Evolutionary conservation across 2,329 filamentous ascomycete species (phyloP).

Genomic region (Fonsecaea multimorphosa): DNA sequence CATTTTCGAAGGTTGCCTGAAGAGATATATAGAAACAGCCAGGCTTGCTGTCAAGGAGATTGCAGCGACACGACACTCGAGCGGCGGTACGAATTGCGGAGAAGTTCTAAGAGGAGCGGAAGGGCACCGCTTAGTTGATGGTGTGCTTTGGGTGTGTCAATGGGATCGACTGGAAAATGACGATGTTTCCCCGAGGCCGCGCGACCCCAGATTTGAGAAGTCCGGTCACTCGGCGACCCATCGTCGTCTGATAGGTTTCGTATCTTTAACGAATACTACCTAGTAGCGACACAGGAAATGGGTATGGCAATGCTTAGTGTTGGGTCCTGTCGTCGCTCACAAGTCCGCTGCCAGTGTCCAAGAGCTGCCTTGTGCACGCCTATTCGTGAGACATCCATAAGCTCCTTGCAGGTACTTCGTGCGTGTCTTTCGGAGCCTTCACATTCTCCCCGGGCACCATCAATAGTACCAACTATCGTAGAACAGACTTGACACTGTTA

Average conservation of each 20-base stretch:
- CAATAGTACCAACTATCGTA: background rate
- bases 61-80: background rate
- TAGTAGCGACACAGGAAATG: too few species aligned
- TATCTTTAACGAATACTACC: too few species aligned
- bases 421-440: background rate
- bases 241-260: background rate
- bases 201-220: slow-evolving; percentile 14
- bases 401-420: background rate
- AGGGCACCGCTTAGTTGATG: background rate
- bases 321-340: background rate
- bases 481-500: background rate
- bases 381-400: background rate
- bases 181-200: slow-evolving; percentile 13
- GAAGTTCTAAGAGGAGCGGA: slow-evolving; percentile 12
- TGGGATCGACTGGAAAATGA: background rate
- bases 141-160: background rate
- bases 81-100: slow-evolving; percentile 26
- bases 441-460: slow-evolving; percentile 1
- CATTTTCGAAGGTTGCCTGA: slow-evolving; percentile 3
- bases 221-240: slow-evolving; percentile 5
- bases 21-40: slow-evolving; percentile 1
- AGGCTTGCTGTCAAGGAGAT: background rate
- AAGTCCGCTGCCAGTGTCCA: background rate
- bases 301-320: background rate
- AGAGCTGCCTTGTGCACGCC: background rate